phyloP scores from a whole-genome alignment of 257 asterid species.

The Capsicum baccatum region DNA sequence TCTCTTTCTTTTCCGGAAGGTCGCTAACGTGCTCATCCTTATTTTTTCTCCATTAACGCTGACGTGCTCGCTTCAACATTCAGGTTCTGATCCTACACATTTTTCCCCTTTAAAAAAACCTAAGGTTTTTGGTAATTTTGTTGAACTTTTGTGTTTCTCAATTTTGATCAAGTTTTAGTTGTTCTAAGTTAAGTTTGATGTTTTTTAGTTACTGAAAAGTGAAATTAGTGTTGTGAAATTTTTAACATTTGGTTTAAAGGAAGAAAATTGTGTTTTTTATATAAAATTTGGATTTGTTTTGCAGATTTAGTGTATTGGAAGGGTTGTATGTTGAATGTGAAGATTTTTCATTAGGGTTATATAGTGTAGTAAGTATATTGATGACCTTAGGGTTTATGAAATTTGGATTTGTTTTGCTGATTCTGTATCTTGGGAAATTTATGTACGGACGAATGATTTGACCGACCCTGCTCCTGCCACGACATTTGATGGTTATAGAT shows the following conservation, averaged over 20 bases:
- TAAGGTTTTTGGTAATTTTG: conserved; percentile 16
- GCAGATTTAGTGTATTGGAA: not conserved
- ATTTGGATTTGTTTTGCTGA: not conserved
- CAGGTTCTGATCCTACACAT: not conserved
- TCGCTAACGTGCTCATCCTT: not conserved
- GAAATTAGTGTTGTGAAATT: conserved; percentile 4
- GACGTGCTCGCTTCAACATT: not conserved
- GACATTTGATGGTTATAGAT: no score
- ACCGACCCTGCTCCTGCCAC: no score
- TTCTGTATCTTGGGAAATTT: not conserved
- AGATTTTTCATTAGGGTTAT: not conserved
- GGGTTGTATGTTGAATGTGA: not conserved
- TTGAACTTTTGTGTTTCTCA: not conserved
- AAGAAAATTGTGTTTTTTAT: not conserved
- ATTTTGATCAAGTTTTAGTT: conserved; percentile 16
- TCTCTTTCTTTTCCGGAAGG: not conserved
- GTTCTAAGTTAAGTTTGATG: not conserved
- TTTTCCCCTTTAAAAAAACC: not conserved
- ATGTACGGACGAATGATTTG: no score
- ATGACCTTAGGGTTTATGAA: not conserved
- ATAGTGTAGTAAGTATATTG: not conserved
- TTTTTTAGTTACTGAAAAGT: conserved; percentile 16
- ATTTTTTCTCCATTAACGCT: not conserved
- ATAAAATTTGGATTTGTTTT: not conserved
- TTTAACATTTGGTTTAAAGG: conserved; percentile 9